A percentile compares a stretch with the other conserved stretches of the same genome.
Evolutionary conservation across 352 stramenopile genomes (phyloP).

Genomic region (Elongisporangium prolatum): DNA sequence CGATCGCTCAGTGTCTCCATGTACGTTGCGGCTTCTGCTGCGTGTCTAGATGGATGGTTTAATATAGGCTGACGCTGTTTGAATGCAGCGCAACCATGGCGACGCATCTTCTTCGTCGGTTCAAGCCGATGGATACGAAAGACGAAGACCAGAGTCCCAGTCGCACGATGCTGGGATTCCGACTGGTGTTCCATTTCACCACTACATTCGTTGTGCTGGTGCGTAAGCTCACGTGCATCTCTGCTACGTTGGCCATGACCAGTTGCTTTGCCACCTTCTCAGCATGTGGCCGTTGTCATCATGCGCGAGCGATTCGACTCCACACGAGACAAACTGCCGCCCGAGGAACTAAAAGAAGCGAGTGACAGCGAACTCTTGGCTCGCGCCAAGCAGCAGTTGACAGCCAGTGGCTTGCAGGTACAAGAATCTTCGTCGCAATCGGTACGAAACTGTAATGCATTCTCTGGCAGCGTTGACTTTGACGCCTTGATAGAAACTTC

Average conservation of each 20-base stretch:
- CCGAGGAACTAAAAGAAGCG: slow-evolving; percentile 8
- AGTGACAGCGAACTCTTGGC: slow-evolving; percentile 43
- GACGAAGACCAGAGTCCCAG: slow-evolving; percentile 1
- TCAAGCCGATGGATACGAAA: slow-evolving; percentile 16
- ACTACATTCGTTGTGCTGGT: slow-evolving; percentile 44
- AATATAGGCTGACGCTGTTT: not conserved
- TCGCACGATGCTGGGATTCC: slow-evolving; percentile 18
- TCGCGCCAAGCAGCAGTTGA: slow-evolving; percentile 49
- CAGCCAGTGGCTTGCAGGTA: slow-evolving; percentile 39
- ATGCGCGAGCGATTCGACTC: slow-evolving; percentile 58
- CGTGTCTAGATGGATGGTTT: not conserved
- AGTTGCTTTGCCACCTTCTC: too few relatives aligned
- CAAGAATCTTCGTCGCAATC: slow-evolving; percentile 19
- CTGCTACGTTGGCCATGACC: not conserved
- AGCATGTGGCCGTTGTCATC: slow-evolving; percentile 61
- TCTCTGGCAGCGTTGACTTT: too few relatives aligned
- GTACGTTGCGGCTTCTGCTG: slow-evolving; percentile 21
- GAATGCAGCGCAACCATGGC: slow-evolving; percentile 24
- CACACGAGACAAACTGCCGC: slow-evolving; percentile 7
- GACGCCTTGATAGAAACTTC: slow-evolving; percentile 33
- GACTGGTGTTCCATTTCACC: slow-evolving; percentile 30
- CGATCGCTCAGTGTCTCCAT: slow-evolving; percentile 37
- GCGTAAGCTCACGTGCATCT: slow-evolving; percentile 1
- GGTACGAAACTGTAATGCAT: too few relatives aligned
- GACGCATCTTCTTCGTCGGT: slow-evolving; percentile 11